Base-by-base conservation (phyloP, 192 early-diverging fungal genomes). In the Gaertneriomyces sp. region DNA sequence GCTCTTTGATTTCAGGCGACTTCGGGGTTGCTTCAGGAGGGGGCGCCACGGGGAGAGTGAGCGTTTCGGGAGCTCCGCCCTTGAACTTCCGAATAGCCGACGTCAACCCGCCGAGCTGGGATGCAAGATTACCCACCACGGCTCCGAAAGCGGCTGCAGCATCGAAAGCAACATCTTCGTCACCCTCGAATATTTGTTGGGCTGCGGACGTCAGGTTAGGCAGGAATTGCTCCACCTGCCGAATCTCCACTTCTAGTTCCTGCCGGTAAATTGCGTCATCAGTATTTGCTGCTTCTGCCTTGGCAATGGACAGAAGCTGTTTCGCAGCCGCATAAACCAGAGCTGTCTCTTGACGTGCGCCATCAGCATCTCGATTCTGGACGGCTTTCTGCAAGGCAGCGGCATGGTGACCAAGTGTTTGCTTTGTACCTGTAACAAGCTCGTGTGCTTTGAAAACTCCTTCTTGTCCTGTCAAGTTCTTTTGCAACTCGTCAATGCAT, bases 391-490 rank as follows among this genome's bases (percentile, higher is more conserved):
- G 63, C 3, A 79, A 33, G 38, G 47, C 66, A 8, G 59, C 55
- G 4, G 59, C 63, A 49, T 76, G 74, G 40, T 74, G 65, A 6
- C 61, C 68, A 60, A 79, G 66, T 16, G 60, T 60, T 16, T 47
- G 53, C 42, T 68, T 65, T 73, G 20, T 63, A n/a, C 75, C 75
- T n/a, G 56, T 11, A 20, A 80, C 45, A 4, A 80, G 42, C 11
- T 80, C 74, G 5, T 61, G 17, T 41, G 69, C 71, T 45, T 76
- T 56, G 58, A 74, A 80, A n/a, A 77, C 58, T 0, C 75, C 78
- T 42, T 76, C 75, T 43, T 74, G 69, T 16, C 58, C 58, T 20
- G 77, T 56, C 14, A 74, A 9, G 11, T 53, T 50, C 33, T 69
- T 66, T 44, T 71, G 68, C n/a, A 80, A 6, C 17, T 71, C 69